These are phyloP conservation scores for Ramichloridium luteum DNA, from an alignment of 2,329 filamentous ascomycete genomes.

Conservation along the genomic window DNA sequence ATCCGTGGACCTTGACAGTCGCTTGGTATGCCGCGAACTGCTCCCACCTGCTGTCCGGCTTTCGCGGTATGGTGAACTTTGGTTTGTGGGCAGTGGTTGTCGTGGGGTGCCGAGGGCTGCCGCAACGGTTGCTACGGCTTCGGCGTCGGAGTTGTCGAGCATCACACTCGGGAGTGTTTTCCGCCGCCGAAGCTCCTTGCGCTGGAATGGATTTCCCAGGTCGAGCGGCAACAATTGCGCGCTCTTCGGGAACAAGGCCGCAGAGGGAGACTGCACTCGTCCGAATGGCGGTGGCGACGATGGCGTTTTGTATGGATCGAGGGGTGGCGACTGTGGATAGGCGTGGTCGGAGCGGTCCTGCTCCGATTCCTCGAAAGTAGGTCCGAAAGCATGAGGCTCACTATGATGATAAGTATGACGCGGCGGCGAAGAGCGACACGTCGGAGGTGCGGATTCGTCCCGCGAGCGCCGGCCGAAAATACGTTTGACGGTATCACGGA, in stretches of 20 bases:
- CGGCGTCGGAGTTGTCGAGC: constrained; percentile 17
- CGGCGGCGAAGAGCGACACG: constrained; percentile 4
- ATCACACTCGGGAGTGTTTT: constrained; percentile 24
- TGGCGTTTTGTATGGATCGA: constrained; percentile 6
- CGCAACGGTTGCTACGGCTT: constrained; percentile 8
- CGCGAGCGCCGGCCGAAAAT: constrained; percentile 26
- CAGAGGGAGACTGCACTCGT: constrained; percentile 20
- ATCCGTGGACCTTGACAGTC: constrained; percentile 25
- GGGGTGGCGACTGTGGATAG: constrained; percentile 2
- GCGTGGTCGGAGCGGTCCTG: constrained; percentile 5
- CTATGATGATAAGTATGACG: constrained; percentile 24
- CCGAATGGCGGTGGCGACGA: constrained; percentile 1
- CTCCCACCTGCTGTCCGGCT: constrained; percentile 10
- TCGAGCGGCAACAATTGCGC: constrained; percentile 25
- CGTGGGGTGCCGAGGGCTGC: constrained; percentile 2
- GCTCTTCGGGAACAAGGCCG: constrained; percentile 27
- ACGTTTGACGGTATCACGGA: constrained; percentile 25
- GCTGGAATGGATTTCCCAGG: constrained; percentile 22
- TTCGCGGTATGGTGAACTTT: neutral
- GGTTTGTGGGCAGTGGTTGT: neutral
- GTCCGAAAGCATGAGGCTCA: constrained; percentile 15
- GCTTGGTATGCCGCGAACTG: constrained; percentile 16
- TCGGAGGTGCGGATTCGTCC: constrained; percentile 6
- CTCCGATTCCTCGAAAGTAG: constrained; percentile 12
- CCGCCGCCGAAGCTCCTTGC: constrained; percentile 17